These are phyloP conservation scores for Gautieria morchelliformis DNA, from an alignment of 768 basidiomycete genomes.

Conservation along the genomic window DNA sequence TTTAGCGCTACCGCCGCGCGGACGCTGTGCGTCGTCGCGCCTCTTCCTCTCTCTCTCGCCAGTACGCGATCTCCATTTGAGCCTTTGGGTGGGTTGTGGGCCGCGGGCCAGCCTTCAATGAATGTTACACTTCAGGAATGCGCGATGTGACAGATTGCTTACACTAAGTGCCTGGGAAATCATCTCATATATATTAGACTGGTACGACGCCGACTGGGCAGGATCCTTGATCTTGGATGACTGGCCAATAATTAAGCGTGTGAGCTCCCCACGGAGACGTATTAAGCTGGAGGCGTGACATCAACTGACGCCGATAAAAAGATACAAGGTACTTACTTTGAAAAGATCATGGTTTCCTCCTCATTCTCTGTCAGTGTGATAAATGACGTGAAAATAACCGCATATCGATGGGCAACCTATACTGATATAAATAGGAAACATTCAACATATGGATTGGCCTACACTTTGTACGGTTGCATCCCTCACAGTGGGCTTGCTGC, in stretches of 20 bases:
- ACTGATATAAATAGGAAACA: slow-evolving; percentile 13
- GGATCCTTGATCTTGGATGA: slow-evolving; percentile 56
- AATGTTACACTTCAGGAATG: slow-evolving; percentile 1
- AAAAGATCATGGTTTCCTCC: slow-evolving; percentile 95
- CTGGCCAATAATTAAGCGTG: slow-evolving; percentile 66
- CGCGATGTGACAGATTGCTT: slow-evolving; percentile 20
- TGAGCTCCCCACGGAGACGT: slow-evolving; percentile 77
- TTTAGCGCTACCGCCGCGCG: background rate
- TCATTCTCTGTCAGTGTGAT: slow-evolving; percentile 71
- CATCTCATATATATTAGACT: slow-evolving; percentile 64
- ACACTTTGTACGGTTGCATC: slow-evolving; percentile 59
- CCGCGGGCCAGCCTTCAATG: slow-evolving; percentile 49
- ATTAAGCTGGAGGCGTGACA: slow-evolving; percentile 45
- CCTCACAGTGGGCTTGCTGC: slow-evolving; percentile 50
- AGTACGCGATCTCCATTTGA: slow-evolving; percentile 79
- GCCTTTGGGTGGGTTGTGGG: slow-evolving; percentile 73
- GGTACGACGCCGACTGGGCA: slow-evolving; percentile 53
- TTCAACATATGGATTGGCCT: slow-evolving; percentile 17
- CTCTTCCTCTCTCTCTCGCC: slow-evolving; percentile 80
- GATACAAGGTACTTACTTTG: slow-evolving; percentile 51
- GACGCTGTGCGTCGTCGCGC: slow-evolving; percentile 34
- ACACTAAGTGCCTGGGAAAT: slow-evolving; percentile 73
- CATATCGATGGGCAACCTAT: slow-evolving; percentile 70
- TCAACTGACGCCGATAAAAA: background rate
- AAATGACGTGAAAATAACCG: slow-evolving; percentile 72